Evolutionary conservation across 2,329 filamentous ascomycete genomes (phyloP), one percentile per base, ranked within the genome.

Genomic region (Pseudohalonectria lignicola): DNA sequence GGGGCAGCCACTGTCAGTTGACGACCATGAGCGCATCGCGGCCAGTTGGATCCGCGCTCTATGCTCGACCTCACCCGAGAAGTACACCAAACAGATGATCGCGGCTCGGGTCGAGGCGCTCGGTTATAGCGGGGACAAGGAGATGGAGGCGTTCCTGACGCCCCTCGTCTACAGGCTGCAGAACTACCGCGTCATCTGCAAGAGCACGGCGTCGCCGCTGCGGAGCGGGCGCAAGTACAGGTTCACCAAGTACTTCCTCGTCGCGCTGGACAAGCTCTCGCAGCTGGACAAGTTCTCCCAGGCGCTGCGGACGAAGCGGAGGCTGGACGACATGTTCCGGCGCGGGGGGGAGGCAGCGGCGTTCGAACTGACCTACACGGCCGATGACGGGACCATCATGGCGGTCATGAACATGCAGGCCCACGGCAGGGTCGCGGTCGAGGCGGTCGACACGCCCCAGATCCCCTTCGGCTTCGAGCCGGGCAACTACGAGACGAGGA

Each of bases 381-480:
- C 67, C 18, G 64, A 71, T 23, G 78, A 86, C 45, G 79, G 79
- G 19, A 67, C 74, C 21, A 69, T 82, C 41, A 72, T 86, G 64
- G 79, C 76, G 2, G 59, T 82, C 40, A 67, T 76, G 30, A 83
- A 83, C 47, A 55, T 88, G 39, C 70, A 79, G 43, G 73, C 76
- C 1, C 54, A 69, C 36, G 71, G 74, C 4, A 66, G 71, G 30
- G 62, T 86, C 31, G 61, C 53, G 13, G 51, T 83, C 6, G 58
- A 66, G 4, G 63, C 73, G 0, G 51, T 67, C 2, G 63, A 79
- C 30, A 67, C 82, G 5, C 74, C 75, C 1, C 49, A 69, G 36
- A 75, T 83, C 21, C 76, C 78, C 2, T 79, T 82, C 52, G 82
- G 83, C 2, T 82, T 86, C 49, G 71, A 75, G 38, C 79, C 79